Base-by-base conservation (phyloP, 2,329 filamentous ascomycete genomes). In the Fusarium coffeatum region DNA sequence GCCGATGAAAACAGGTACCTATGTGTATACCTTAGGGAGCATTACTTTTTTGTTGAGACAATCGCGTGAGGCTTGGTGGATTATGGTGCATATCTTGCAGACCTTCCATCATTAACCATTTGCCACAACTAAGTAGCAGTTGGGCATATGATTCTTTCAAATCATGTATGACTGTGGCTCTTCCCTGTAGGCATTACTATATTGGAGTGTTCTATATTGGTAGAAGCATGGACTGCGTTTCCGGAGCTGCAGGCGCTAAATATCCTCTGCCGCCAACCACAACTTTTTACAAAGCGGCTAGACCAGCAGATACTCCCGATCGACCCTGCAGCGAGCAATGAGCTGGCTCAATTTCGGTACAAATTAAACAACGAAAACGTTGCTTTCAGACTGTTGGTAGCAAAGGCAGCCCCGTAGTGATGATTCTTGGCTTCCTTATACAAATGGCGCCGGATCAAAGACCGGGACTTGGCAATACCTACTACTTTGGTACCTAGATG, bases 391-490 rank as follows among this genome's bases (percentile, higher is more conserved):
- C 56, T 59, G 45, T 74, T 55, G 71, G 56, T 43, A 53, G 41
- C 34, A 34, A 30, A 11, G 18, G 40, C 46, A 37, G 23, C 41
- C 34, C 22, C 55, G 45, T 48, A 32, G 32, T 18, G 47, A 25
- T 58, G 56, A 23, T 42, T 47, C 60, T 66, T 55, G 55, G 43
- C 64, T 62, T 59, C 56, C 49, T 67, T 50, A 27, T 59, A 70
- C 37, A 45, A 50, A 72, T 55, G 68, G 68, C 56, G 53, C 49
- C 56, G 59, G 56, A 71, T 64, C 59, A 53, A 55, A 56, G 60
- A 50, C 60, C 43, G 37, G 55, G 48, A 28, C 69, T 74, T 74
- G 72, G 72, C 66, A 48, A 22, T 32, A n/a, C 10, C 18, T 37
- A 12, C 34, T 11, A 37, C 34, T 18, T n/a, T 34, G 15, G 15